Base-by-base conservation (phyloP, 1,139 yeast species). In the Hyphopichia buzzinii region DNA sequence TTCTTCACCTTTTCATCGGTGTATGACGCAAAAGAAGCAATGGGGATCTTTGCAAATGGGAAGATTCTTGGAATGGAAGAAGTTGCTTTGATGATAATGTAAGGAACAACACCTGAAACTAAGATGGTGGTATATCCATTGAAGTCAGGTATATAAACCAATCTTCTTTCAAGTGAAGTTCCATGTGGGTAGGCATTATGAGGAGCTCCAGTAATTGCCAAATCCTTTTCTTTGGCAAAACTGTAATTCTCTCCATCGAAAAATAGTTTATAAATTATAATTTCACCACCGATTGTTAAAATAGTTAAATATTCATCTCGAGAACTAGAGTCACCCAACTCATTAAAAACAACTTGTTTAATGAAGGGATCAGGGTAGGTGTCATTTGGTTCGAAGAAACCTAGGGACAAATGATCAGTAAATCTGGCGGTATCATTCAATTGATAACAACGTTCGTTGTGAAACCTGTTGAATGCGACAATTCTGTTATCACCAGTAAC, bases 401-500 rank as follows among this genome's bases (percentile, higher is more conserved):
- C 76, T 15, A 84, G 61, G 17, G 62, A 64, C 24, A 81, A 58
- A 30, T 59, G 62, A 40, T 81, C 84, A 2, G 79, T 67, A 42
- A 83, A 69, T 37, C 73, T 77, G 42, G 77, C 79, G 14, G 82
- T 72, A 34, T 79, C 76, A 39, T 76, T 74, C 38, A 84, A 63
- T 54, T 84, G 89, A 46, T 69, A 81, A 34, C 86, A 81, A 41
- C 75, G 72, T 49, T 82, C 84, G 40, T 77, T 73, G 52, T 84
- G 92, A 37, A 78, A 72, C 42, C 79, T 69, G 39, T 73, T 74
- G 54, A 84, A 84, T 11, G 79, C 77, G 33, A 84, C 77, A 23
- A 84, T 64, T 54, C 88, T 73, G 48, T 84, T 84, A 54, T 84
- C 89, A 44, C 88, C 90, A 1, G 92, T 83, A 3, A 83, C 87